phyloP scores from a whole-genome alignment of 2,329 filamentous ascomycete genomes.

The Ilyonectria destructans region DNA sequence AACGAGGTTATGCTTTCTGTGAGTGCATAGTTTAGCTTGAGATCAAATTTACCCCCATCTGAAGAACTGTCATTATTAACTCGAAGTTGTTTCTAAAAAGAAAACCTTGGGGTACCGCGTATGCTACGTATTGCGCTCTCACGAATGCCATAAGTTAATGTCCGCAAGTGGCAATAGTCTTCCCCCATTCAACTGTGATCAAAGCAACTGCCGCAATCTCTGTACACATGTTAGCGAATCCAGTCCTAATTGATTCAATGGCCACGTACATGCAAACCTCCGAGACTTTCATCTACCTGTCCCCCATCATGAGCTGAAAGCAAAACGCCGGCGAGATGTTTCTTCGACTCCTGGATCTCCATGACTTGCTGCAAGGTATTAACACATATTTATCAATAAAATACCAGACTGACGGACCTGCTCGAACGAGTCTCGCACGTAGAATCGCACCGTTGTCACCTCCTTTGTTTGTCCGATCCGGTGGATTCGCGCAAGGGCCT shows the following conservation, averaged over 20 bases:
- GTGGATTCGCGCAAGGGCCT: constrained; percentile 59
- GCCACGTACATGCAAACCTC: constrained; percentile 24
- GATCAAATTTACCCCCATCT: too few species aligned
- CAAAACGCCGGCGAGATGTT: constrained; percentile 22
- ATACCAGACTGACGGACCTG: constrained; percentile 41
- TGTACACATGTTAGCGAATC: background rate
- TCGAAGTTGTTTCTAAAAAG: too few species aligned
- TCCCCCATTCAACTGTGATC: background rate
- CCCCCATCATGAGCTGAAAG: constrained; percentile 16
- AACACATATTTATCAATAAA: background rate
- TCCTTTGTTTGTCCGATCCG: constrained; percentile 55
- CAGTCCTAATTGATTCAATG: background rate
- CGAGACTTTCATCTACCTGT: background rate
- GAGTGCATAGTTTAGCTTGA: too few species aligned
- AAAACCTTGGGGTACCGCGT: background rate
- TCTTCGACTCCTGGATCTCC: constrained; percentile 37
- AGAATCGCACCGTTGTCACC: constrained; percentile 58
- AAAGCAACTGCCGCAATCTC: constrained; percentile 4
- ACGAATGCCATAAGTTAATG: background rate
- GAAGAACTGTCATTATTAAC: too few species aligned
- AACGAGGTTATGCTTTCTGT: too few species aligned
- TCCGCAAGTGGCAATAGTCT: background rate
- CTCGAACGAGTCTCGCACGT: constrained; percentile 58
- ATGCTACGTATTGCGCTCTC: background rate
- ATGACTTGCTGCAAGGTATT: constrained; percentile 20